Conservation (phyloP, 768 basidiomycete genomes). For the Kwoniella mangroviensis region DNA sequence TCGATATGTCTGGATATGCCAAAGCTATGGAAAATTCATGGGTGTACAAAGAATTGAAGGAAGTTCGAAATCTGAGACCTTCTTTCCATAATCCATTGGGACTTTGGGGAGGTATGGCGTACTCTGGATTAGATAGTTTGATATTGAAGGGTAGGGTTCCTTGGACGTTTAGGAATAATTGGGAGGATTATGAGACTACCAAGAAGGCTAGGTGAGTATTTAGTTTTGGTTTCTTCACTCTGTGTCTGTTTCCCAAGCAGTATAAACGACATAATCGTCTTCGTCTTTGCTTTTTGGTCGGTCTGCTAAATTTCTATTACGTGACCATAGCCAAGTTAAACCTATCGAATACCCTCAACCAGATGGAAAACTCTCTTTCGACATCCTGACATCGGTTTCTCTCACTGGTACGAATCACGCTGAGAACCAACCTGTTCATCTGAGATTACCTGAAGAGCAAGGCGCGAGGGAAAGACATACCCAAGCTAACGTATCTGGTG, state of each 20-base stretch:
- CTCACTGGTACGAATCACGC: conserved; percentile 94
- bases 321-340: conserved; percentile 61
- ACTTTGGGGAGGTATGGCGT: conserved; percentile 81
- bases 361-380: conserved; percentile 87
- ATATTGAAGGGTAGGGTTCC: conserved; percentile 82
- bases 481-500: conserved; percentile 63
- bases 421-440: conserved; percentile 93
- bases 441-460: conserved; percentile 68
- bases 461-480: conserved; percentile 71
- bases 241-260: background rate
- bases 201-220: conserved; percentile 63
- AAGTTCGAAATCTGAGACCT: conserved; percentile 89
- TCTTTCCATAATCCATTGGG: conserved; percentile 79
- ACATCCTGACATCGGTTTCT: conserved; percentile 85
- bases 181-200: conserved; percentile 71
- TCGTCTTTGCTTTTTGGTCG: no score
- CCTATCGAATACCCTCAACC: conserved; percentile 86
- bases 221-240: background rate
- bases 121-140: conserved; percentile 85
- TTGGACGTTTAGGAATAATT: conserved; percentile 83
- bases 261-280: no score
- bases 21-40: conserved; percentile 72
- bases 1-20: conserved; percentile 77
- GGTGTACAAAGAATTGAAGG: conserved; percentile 82
- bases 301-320: background rate